These are phyloP conservation scores for Choanephora cucurbitarum DNA, from an alignment of 371 early-diverging fungal genomes.

Conservation along the genomic window DNA sequence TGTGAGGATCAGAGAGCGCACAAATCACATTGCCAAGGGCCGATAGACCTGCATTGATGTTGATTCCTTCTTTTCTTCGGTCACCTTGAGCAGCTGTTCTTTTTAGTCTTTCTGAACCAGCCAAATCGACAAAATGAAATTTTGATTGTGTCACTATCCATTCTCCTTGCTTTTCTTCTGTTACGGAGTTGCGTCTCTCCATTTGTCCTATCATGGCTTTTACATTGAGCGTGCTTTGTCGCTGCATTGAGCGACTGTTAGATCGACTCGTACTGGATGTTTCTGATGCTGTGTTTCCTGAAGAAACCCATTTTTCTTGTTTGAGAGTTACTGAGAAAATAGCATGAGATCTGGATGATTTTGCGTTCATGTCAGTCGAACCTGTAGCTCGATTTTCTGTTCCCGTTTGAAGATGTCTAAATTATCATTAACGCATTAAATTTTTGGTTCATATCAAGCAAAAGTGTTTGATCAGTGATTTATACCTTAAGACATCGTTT, in stretches of 20 bases:
- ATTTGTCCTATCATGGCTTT: conserved; percentile 41
- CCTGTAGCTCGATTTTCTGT: conserved; percentile 90
- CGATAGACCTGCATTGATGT: conserved; percentile 97
- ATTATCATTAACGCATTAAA: conserved; percentile 9
- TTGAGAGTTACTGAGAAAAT: conserved; percentile 91
- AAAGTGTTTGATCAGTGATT: too few species aligned
- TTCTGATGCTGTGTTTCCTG: conserved; percentile 2
- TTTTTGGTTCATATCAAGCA: background rate
- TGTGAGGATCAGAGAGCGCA: conserved; percentile 82
- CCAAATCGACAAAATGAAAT: conserved; percentile 99
- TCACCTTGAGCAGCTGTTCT: conserved; percentile 94
- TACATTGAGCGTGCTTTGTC: conserved; percentile 40
- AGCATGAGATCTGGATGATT: conserved; percentile 97
- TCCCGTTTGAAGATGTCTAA: conserved; percentile 73
- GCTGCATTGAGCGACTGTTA: conserved; percentile 9
- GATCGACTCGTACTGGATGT: background rate
- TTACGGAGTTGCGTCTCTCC: conserved; percentile 27
- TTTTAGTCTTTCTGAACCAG: conserved; percentile 98
- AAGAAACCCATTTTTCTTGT: conserved; percentile 65
- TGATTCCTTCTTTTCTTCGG: conserved; percentile 95
- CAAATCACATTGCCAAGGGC: conserved; percentile 99
- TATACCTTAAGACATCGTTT: conserved; percentile 77
- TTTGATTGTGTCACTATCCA: conserved; percentile 71
- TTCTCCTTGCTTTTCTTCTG: conserved; percentile 37
- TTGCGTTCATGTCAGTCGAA: conserved; percentile 96